Percentiles rank a stretch among this genome's conserved stretches.
These are phyloP conservation scores for Stagonosporopsis rhizophila DNA, from an alignment of 2,329 filamentous ascomycete species.

Conservation along the genomic window DNA sequence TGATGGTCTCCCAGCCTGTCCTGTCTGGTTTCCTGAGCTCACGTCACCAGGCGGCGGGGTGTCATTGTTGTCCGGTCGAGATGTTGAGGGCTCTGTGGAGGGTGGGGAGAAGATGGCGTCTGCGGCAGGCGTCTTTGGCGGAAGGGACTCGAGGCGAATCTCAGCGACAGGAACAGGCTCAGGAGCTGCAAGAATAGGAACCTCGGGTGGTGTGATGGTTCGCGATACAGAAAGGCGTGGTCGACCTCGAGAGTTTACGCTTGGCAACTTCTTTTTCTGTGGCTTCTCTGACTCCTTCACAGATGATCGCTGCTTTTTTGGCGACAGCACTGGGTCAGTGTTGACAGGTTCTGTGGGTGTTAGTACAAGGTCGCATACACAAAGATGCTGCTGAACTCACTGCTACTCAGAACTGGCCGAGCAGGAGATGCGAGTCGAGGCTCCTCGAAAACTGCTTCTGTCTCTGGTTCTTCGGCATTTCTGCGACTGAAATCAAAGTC, in stretches of 20 bases:
- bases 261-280: constrained; percentile 36
- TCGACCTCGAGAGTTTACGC: constrained; percentile 32
- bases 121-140: constrained; percentile 49
- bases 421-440: constrained; percentile 29
- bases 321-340: constrained; percentile 53
- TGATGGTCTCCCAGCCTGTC: constrained; percentile 49
- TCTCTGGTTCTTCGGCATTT: constrained; percentile 28
- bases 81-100: constrained; percentile 52
- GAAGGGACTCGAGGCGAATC: constrained; percentile 46
- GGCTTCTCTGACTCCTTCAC: constrained; percentile 34
- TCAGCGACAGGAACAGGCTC: constrained; percentile 36
- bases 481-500: constrained; percentile 58
- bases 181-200: constrained; percentile 29
- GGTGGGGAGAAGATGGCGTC: constrained; percentile 54
- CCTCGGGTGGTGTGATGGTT: constrained; percentile 28
- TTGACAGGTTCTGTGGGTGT: constrained; percentile 57
- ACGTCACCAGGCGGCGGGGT: constrained; percentile 55
- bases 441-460: constrained; percentile 26
- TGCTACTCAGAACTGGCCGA: constrained; percentile 52
- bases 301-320: constrained; percentile 48
- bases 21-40: constrained; percentile 42
- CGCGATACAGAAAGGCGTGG: constrained; percentile 36
- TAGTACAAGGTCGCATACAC: constrained; percentile 22
- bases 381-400: constrained; percentile 36
- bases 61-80: constrained; percentile 47